Evolutionary conservation across 805 yeast species (phyloP).

Genomic region (Yueomyces sinensis): DNA sequence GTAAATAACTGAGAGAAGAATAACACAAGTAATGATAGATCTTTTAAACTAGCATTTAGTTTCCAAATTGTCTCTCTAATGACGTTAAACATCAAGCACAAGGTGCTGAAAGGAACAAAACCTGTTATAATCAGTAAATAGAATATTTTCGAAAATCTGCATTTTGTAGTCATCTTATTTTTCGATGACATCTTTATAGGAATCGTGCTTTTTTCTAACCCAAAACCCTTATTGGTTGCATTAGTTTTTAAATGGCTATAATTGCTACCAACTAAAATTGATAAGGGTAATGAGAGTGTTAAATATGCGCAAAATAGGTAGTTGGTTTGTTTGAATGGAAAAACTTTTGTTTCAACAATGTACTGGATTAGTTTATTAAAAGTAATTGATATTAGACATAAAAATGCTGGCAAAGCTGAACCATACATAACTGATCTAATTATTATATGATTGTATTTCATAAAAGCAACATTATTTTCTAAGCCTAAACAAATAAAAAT

Average conservation of each 20-base stretch:
- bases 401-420: slow-evolving; percentile 32
- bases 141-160: not conserved
- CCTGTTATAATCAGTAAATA: not conserved
- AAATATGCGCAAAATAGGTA: slow-evolving; percentile 46
- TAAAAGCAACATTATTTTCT: not conserved
- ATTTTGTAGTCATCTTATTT: no score
- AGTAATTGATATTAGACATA: slow-evolving; percentile 37
- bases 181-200: no score
- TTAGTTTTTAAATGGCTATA: no score
- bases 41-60: not conserved
- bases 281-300: slow-evolving; percentile 60
- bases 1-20: no score
- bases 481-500: slow-evolving; percentile 51
- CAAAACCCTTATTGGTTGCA: no score
- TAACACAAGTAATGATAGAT: no score
- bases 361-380: slow-evolving; percentile 67
- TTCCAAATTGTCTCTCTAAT: not conserved
- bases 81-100: not conserved
- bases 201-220: no score
- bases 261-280: slow-evolving; percentile 58
- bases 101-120: not conserved
- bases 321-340: slow-evolving; percentile 67
- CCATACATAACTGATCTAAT: slow-evolving; percentile 32
- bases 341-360: slow-evolving; percentile 56
- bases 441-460: not conserved